Conservation (phyloP, 2,329 filamentous ascomycete species). For the Monosporascus cannonballus region DNA sequence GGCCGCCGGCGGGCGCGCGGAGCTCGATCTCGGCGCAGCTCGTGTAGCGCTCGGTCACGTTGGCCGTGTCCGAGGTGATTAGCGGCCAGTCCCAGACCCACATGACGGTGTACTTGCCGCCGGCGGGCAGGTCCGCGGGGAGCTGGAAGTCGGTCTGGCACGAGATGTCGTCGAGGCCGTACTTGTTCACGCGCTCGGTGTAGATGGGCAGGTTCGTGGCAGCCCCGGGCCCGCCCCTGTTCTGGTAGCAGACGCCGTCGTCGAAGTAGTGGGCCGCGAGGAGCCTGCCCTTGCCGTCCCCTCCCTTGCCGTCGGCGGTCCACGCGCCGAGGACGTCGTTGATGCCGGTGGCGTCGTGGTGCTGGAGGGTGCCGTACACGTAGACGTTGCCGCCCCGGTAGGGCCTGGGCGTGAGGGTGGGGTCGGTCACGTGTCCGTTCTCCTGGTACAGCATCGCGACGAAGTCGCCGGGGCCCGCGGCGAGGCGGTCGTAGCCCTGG, state of each 20-base stretch:
- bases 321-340: constrained; percentile 63
- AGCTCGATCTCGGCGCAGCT: constrained; percentile 38
- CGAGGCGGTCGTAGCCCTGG: constrained; percentile 52
- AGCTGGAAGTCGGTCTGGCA: constrained; percentile 80
- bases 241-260: constrained; percentile 84
- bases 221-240: constrained; percentile 43
- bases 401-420: constrained; percentile 49
- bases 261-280: constrained; percentile 78
- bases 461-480: constrained; percentile 52
- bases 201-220: constrained; percentile 40
- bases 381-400: constrained; percentile 65
- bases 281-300: constrained; percentile 70
- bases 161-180: constrained; percentile 56
- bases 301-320: constrained; percentile 75
- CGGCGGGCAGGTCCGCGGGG: constrained; percentile 56
- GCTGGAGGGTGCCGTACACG: constrained; percentile 64
- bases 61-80: constrained; percentile 36
- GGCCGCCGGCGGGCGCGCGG: constrained; percentile 21
- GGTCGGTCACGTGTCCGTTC: constrained; percentile 67
- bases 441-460: constrained; percentile 65
- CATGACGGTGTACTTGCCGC: constrained; percentile 72
- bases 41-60: constrained; percentile 52
- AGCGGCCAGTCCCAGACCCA: constrained; percentile 97
- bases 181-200: constrained; percentile 48
- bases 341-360: constrained; percentile 33